Evolutionary conservation across 1,139 yeast genomes (phyloP).

Genomic region (Scheffersomyces titani): DNA sequence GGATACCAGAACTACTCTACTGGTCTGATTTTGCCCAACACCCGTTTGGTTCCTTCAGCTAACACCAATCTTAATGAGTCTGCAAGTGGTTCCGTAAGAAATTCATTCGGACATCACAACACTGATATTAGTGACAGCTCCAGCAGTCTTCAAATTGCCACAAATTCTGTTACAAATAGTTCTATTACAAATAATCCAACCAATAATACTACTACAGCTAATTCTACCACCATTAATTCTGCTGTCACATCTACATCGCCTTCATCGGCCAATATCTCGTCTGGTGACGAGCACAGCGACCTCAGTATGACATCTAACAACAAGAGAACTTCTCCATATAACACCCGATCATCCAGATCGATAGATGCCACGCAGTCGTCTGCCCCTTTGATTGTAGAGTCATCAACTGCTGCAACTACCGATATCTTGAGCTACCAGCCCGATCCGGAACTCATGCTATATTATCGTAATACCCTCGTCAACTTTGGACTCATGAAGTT

Average conservation of each 20-base stretch:
- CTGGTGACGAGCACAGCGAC: neutral
- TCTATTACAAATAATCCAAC: neutral
- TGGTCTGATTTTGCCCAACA: neutral
- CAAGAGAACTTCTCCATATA: neutral
- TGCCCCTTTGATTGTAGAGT: neutral
- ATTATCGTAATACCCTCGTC: constrained; percentile 12
- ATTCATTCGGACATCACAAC: neutral
- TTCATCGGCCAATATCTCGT: neutral
- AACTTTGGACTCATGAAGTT: constrained; percentile 16
- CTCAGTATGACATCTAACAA: neutral
- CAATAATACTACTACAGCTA: neutral
- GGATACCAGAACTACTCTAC: neutral
- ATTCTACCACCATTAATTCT: neutral
- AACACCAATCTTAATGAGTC: neutral
- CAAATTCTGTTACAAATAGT: neutral
- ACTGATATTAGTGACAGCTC: neutral
- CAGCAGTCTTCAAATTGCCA: neutral
- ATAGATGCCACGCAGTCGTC: neutral
- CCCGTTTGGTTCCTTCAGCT: neutral
- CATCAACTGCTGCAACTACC: neutral
- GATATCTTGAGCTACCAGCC: neutral
- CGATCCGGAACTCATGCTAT: neutral
- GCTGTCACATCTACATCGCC: neutral
- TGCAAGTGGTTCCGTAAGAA: neutral
- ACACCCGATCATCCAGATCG: neutral